A percentile compares a stretch with the other conserved stretches of the same genome.
phyloP scores from a whole-genome alignment of 345 rosid genomes.

The Bruguiera gymnorhiza region DNA sequence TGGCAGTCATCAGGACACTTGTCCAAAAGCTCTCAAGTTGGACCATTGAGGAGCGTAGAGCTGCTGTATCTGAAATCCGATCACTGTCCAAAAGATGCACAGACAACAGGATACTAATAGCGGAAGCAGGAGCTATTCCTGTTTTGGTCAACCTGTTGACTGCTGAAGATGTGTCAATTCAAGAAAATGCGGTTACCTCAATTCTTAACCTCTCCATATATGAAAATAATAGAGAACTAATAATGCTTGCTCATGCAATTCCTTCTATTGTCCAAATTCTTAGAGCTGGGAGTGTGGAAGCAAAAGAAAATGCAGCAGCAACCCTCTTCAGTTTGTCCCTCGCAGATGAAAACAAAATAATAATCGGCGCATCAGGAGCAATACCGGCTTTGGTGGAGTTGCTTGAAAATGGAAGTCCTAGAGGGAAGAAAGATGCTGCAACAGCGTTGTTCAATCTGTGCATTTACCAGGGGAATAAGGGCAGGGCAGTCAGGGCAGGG shows the following conservation, averaged over 20 bases:
- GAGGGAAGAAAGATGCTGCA: slow-evolving; percentile 97
- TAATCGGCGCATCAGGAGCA: slow-evolving; percentile 87
- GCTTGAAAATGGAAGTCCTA: slow-evolving; percentile 57
- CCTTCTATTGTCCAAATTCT: slow-evolving; percentile 84
- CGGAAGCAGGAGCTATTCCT: slow-evolving; percentile 87
- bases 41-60: slow-evolving; percentile 50
- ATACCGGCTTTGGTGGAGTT: slow-evolving; percentile 73
- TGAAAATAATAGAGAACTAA: slow-evolving; percentile 69
- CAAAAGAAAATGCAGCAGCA: slow-evolving; percentile 92
- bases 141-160: slow-evolving; percentile 60
- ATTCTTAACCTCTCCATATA: slow-evolving; percentile 87
- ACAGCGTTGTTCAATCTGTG: slow-evolving; percentile 88
- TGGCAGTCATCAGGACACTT: slow-evolving; percentile 61
- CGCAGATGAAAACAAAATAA: slow-evolving; percentile 84
- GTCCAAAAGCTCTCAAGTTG: slow-evolving; percentile 62
- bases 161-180: slow-evolving; percentile 49
- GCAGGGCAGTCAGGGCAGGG: slow-evolving; percentile 84
- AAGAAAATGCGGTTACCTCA: slow-evolving; percentile 84
- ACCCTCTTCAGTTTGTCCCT: slow-evolving; percentile 89
- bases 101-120: slow-evolving; percentile 75
- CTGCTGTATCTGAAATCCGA: slow-evolving; percentile 68
- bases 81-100: slow-evolving; percentile 81
- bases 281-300: slow-evolving; percentile 80
- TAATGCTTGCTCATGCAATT: slow-evolving; percentile 85
- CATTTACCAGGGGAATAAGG: slow-evolving; percentile 81